Evolutionary conservation across 768 basidiomycete genomes (phyloP).

Genomic region (Lentinula detonsa): DNA sequence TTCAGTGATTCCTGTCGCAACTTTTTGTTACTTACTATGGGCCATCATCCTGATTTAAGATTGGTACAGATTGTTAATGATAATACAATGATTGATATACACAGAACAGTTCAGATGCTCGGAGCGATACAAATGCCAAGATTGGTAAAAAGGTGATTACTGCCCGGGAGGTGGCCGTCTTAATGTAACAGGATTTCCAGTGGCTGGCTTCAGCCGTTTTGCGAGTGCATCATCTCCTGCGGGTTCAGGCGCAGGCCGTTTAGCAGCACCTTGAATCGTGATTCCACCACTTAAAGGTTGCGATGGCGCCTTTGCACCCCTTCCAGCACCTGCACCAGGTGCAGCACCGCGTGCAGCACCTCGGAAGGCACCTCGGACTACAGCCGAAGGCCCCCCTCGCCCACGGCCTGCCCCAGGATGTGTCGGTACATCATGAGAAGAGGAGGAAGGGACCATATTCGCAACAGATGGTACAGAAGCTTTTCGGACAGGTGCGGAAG

Average conservation of each 20-base stretch:
- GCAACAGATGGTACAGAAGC: constrained; percentile 19
- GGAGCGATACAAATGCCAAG: no score
- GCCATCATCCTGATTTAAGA: no score
- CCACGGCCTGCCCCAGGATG: constrained; percentile 17
- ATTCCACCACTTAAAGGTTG: constrained; percentile 8
- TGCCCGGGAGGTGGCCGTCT: constrained; percentile 6
- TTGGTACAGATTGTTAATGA: no score
- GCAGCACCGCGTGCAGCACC: constrained; percentile 14
- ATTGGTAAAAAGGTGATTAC: background rate
- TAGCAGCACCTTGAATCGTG: constrained; percentile 8
- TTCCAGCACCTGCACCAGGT: constrained; percentile 33
- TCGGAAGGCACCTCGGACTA: constrained; percentile 27
- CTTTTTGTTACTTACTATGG: no score
- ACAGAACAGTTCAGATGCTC: no score
- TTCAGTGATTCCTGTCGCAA: no score
- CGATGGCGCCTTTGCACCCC: constrained; percentile 15
- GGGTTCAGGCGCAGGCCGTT: constrained; percentile 2
- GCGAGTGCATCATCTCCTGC: constrained; percentile 5
- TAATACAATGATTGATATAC: no score
- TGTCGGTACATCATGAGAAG: constrained; percentile 8
- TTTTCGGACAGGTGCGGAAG: constrained; percentile 22
- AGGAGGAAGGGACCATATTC: constrained; percentile 15
- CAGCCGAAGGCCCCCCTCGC: constrained; percentile 15
- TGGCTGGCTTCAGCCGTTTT: constrained; percentile 9
- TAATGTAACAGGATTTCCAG: constrained; percentile 2